Percentiles rank a stretch among this genome's conserved stretches.
Conservation (phyloP, 2,329 filamentous ascomycete species). For the Cephalotrichum gorgonifer region DNA sequence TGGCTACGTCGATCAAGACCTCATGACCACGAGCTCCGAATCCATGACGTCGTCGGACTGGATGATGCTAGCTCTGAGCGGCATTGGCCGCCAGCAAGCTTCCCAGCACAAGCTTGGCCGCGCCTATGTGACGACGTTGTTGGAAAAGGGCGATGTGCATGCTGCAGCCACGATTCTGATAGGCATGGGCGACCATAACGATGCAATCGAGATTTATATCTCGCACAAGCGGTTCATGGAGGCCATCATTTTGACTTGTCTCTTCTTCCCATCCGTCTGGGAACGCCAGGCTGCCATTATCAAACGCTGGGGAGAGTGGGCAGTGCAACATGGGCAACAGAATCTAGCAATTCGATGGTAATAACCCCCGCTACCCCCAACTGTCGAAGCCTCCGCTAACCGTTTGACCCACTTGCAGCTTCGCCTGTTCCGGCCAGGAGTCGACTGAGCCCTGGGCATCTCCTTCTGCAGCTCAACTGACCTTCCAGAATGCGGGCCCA, state of each 20-base stretch:
- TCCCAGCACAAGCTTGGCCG: slow-evolving; percentile 86
- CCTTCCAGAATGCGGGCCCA: slow-evolving; percentile 41
- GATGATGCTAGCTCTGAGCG: slow-evolving; percentile 89
- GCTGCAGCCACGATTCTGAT: slow-evolving; percentile 88
- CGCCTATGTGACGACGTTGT: slow-evolving; percentile 78
- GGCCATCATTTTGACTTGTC: slow-evolving; percentile 76
- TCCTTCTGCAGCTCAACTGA: slow-evolving; percentile 59
- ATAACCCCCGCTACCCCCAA: slow-evolving; percentile 9
- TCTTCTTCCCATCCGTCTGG: slow-evolving; percentile 80
- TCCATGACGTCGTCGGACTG: slow-evolving; percentile 92
- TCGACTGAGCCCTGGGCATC: slow-evolving; percentile 82
- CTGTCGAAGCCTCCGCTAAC: background rate
- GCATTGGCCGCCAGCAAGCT: slow-evolving; percentile 60
- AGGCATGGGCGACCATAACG: slow-evolving; percentile 82
- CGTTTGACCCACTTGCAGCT: slow-evolving; percentile 31
- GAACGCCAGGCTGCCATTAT: slow-evolving; percentile 80
- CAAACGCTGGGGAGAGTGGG: slow-evolving; percentile 89
- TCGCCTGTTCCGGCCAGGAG: slow-evolving; percentile 81
- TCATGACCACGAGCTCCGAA: slow-evolving; percentile 69
- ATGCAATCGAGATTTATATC: slow-evolving; percentile 93
- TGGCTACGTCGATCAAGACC: slow-evolving; percentile 70
- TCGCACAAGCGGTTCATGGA: slow-evolving; percentile 90
- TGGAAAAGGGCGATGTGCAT: slow-evolving; percentile 85
- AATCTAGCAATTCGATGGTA: slow-evolving; percentile 80
- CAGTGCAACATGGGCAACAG: slow-evolving; percentile 76